Base-by-base conservation (phyloP, 2,329 filamentous ascomycete species). In the Xylariaceae sp. region DNA sequence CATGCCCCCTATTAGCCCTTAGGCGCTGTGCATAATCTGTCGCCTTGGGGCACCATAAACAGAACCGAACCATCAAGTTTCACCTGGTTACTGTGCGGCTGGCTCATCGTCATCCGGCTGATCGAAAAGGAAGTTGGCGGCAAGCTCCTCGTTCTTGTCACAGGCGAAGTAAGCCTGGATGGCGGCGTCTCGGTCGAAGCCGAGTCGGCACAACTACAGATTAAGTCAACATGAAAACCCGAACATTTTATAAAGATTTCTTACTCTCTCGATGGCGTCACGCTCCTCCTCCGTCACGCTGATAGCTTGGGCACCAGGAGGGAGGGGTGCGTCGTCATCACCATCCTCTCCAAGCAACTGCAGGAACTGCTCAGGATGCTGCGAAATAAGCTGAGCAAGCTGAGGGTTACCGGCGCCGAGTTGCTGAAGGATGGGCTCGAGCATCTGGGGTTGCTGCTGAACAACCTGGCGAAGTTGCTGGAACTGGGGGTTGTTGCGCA, bases 111-210 rank as follows among this genome's bases (percentile, higher is more conserved):
- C 92, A 56, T 96, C 91, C 10, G 92, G 92, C 74, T 97, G 91
- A 65, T 99, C 94, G 68, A 99, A 99, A 54, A 99, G 79, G 73
- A 97, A 97, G 75, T 99, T 99, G 59, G 94, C 94, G 1, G 94
- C 94, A 47, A 99, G 80, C 73, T 99, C 94, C 75, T 99, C 94
- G 71, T 99, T 97, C 82, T 97, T 99, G 74, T 99, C 94, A 72
- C 94, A 99, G 33, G 94, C 94, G 69, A 99, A 99, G 75, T 97
- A 99, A 22, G 94, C 94, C 75, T 99, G 93, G 61, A 97, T 96
- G 47, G 94, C 94, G 63, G 91, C 84, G 63, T 97, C 91, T 54
- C 92, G 86, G 64, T 93, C 86, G 70, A 99, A 99, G 34, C 94
- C 94, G 42, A 99, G 85, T 58, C 89, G 88, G 75, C 90, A 96